Evolutionary conservation across 768 basidiomycete species (phyloP).

Genomic region (Sutorius australiensis): DNA sequence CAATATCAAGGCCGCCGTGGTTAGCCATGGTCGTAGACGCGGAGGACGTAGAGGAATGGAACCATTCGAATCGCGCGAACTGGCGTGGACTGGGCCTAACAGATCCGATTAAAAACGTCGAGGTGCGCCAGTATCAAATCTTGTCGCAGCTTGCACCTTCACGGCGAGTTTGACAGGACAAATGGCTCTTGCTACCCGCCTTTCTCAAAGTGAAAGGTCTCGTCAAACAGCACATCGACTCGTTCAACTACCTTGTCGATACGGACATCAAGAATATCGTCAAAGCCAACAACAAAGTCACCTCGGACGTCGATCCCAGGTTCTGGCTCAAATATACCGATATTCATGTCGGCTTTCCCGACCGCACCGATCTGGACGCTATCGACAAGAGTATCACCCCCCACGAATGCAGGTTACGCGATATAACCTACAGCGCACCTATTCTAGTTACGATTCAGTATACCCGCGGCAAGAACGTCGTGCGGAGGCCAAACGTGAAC

Average conservation of each 20-base stretch:
- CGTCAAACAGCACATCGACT: conserved; percentile 98
- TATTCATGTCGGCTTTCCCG: conserved; percentile 89
- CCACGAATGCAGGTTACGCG: conserved; percentile 94
- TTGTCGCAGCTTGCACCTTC: neutral
- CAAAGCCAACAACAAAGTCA: conserved; percentile 88
- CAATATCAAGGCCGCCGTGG: neutral
- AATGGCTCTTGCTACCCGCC: conserved; percentile 96
- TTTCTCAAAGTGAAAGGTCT: conserved; percentile 97
- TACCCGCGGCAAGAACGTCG: conserved; percentile 85
- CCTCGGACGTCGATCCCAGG: conserved; percentile 93
- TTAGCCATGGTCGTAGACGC: conserved; percentile 7
- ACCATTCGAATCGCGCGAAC: conserved; percentile 47
- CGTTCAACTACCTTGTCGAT: conserved; percentile 98
- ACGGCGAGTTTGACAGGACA: conserved; percentile 58
- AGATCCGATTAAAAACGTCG: conserved; percentile 86
- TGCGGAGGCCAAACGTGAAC: conserved; percentile 75
- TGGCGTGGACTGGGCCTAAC: conserved; percentile 80
- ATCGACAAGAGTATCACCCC: conserved; percentile 86
- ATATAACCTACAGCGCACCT: conserved; percentile 91
- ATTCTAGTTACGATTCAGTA: conserved; percentile 95
- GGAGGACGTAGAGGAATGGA: conserved; percentile 51
- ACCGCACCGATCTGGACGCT: conserved; percentile 78
- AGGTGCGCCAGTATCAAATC: conserved; percentile 51
- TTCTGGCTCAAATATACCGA: conserved; percentile 97
- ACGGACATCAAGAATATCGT: conserved; percentile 97